Evolutionary conservation across 805 yeast species (phyloP).

Genomic region (Candida boidinii): DNA sequence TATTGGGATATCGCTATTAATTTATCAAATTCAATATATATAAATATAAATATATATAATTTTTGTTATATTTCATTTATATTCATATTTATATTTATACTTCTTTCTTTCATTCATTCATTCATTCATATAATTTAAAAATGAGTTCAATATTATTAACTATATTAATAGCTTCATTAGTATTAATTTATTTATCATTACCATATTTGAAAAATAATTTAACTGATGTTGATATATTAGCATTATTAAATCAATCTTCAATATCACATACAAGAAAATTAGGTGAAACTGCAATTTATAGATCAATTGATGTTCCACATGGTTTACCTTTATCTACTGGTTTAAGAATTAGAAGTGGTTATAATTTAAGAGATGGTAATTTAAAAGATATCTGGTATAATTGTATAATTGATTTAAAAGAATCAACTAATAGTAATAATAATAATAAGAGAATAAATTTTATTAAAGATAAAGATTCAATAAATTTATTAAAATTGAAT

Average conservation of each 20-base stretch:
- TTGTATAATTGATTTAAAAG: constrained; percentile 25
- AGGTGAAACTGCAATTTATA: constrained; percentile 67
- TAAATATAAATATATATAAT: no score
- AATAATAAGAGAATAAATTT: constrained; percentile 7
- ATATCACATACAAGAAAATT: constrained; percentile 54
- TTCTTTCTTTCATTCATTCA: no score
- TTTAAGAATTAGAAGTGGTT: constrained; percentile 53
- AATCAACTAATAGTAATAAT: constrained; percentile 14
- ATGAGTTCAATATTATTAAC: no score
- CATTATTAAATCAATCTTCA: constrained; percentile 56
- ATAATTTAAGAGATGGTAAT: constrained; percentile 66
- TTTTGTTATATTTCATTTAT: no score
- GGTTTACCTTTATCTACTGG: constrained; percentile 66
- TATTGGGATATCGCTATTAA: no score
- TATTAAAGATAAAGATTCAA: no score
- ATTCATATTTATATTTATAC: no score
- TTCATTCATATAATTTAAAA: no score
- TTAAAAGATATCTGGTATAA: constrained; percentile 67
- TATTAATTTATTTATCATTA: constrained; percentile 11
- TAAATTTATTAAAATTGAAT: no score
- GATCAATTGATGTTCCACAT: constrained; percentile 68
- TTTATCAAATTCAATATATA: no score
- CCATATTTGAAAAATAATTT: constrained; percentile 23
- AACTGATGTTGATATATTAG: constrained; percentile 50
- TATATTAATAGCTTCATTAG: not conserved